Evolutionary conservation across 2,329 filamentous ascomycete genomes (phyloP), one percentile per base, ranked within the genome.

Genomic region (Verticillium nonalfalfae): DNA sequence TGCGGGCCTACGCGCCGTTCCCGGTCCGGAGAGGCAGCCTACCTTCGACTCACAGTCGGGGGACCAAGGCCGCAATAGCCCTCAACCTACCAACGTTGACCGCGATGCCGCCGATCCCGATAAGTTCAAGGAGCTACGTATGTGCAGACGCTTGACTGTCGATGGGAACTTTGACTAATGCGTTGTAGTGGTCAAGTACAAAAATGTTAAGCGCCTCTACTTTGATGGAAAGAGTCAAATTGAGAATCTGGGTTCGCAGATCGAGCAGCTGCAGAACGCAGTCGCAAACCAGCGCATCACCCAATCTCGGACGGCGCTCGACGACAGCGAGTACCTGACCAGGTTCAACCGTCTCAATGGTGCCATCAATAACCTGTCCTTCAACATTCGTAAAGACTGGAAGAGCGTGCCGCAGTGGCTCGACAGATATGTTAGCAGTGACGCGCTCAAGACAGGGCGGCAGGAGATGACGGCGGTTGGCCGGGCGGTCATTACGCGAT

Each of bases 381-480:
- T 97, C 79, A 94, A 95, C 67, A 96, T 98, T 65, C 90, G 95
- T 65, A 98, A 98, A 76, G 90, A 96, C 71, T 99, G 95, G 95
- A 86, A 86, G 64, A 80, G 81, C 38, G 82, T 98, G 60, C 95
- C 95, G 0, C 72, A 81, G 6, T 98, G 93, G 92, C 80, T 99
- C 55, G 84, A 87, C 60, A 83, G 82, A 31, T 91, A 87, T 60
- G 90, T 96, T 66, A 97, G 94, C 73, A 82, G 89, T 59, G 93
- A 96, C 69, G 94, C 93, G 1, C 82, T 96, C 60, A 85, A 88
- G 68, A 92, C 89, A 10, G 95, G 93, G 64, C 96, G 93, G 71
- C 93, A 97, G 74, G 95, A 99, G 75, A 99, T 99, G 95, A 98
- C 93, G 7, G 93, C 93, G 5, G 90, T 96, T 31, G 95, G 95